These are phyloP conservation scores for Fraxinus angustifolia DNA, from an alignment of 305 asterid species.

Conservation along the genomic window DNA sequence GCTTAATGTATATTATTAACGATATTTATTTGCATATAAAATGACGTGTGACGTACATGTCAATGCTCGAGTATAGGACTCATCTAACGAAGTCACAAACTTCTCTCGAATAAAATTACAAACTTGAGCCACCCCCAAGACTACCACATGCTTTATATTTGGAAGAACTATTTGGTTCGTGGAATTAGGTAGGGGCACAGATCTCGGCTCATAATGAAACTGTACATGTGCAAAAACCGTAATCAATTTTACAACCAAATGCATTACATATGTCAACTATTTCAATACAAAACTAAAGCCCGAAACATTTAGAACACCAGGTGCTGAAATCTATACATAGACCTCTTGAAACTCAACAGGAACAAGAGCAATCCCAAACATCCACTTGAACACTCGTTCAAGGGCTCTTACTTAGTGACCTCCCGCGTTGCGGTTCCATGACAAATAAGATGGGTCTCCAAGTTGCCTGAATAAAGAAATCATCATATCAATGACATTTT, in stretches of 20 bases:
- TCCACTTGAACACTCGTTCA: neutral
- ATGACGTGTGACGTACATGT: neutral
- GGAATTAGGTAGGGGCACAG: neutral
- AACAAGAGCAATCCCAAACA: neutral
- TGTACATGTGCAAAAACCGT: neutral
- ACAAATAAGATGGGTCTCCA: constrained; percentile 19
- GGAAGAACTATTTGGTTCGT: neutral
- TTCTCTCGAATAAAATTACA: neutral
- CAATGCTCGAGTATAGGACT: neutral
- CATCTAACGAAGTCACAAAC: neutral
- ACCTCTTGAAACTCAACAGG: neutral
- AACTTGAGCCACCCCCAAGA: neutral
- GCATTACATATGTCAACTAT: neutral
- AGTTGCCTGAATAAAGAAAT: constrained; percentile 2
- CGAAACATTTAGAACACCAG: neutral
- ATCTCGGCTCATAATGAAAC: neutral
- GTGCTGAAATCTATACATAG: neutral
- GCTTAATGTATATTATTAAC: too few relatives aligned
- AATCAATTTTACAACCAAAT: neutral
- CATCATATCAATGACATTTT: neutral
- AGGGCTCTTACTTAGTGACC: neutral
- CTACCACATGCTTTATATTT: neutral
- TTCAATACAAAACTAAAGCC: neutral
- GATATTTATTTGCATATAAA: too few relatives aligned
- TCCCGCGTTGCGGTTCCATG: constrained; percentile 13